These are phyloP conservation scores for Thermothielavioides terrestris DNA, from an alignment of 495 filamentous ascomycete species.

Conservation along the genomic window DNA sequence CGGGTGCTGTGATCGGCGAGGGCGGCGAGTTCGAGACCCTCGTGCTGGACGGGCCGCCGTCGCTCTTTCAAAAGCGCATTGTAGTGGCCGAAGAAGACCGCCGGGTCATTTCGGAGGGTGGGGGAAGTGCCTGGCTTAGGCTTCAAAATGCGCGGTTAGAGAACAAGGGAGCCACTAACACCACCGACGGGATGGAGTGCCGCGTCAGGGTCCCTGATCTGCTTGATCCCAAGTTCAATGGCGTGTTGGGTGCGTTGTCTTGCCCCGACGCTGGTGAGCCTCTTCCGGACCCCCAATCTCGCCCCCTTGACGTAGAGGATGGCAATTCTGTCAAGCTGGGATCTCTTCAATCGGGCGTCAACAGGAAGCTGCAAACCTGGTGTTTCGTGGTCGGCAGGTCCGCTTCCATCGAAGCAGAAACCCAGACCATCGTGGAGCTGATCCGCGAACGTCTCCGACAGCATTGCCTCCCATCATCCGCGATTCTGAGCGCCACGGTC, in stretches of 20 bases:
- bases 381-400: constrained; percentile 2
- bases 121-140: constrained; percentile 59
- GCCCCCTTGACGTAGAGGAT: background rate
- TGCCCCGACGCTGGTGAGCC: background rate
- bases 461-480: constrained; percentile 30
- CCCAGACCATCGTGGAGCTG: constrained; percentile 25
- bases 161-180: constrained; percentile 29
- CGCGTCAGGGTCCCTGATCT: constrained; percentile 39
- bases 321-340: too few relatives aligned
- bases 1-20: constrained; percentile 74
- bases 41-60: constrained; percentile 66
- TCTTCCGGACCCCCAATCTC: background rate
- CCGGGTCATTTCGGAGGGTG: constrained; percentile 52
- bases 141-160: constrained; percentile 51
- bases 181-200: constrained; percentile 1
- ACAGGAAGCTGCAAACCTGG: background rate
- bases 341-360: background rate
- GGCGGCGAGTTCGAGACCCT: constrained; percentile 96
- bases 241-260: constrained; percentile 13
- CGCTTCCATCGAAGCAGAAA: constrained; percentile 29
- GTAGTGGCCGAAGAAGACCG: constrained; percentile 48
- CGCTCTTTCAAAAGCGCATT: constrained; percentile 64
- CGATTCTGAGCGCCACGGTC: constrained; percentile 67
- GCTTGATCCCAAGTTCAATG: constrained; percentile 39
- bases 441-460: constrained; percentile 25